Evolutionary conservation across 306 rosid species (phyloP), one percentile per base, ranked within the genome.

Genomic region (Vicia faba): DNA sequence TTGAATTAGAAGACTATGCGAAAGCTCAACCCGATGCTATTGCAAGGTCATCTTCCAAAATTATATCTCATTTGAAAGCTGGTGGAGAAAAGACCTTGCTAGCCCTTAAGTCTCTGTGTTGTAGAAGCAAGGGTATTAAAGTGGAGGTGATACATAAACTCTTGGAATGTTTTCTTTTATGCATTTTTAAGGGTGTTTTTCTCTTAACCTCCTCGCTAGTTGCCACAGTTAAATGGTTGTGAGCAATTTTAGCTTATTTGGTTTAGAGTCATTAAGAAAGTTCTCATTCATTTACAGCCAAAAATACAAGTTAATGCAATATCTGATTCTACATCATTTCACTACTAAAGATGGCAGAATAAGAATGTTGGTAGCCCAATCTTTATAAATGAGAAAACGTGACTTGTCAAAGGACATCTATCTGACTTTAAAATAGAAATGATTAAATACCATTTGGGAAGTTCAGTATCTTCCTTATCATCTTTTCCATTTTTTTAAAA

Each of bases 21-120:
- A 88, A 86, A 71, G 98, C 97, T 79, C 89, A 83, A 58, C 91
- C 99, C 3, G 98, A 93, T 86, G 84, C 86, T 39, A 88, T 93
- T 83, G 91, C 96, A 15, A 91, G 85, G 83, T 80, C 96, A 43
- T 95, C 96, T 58, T 80, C 86, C 65, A 93, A 88, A 82, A 86
- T 93, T 70, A 81, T 93, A 73, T 84, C 95, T 66, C 91, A 93
- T 72, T 43, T 93, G 73, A 86, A 87, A 84, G 91, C 84, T 36
- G 93, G 82, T 69, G 99, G 95, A 53, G 99, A 93, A 79, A 88
- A 84, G 83, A 85, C 88, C 19, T 64, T 84, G 12, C 95, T 84
- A 76, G 97, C 97, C 38, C 89, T 93, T 35, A 89, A 88, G 78
- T 89, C 96, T 70, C 78, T 93, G 11, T 93, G 97, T 79, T 93